Percentiles rank a stretch among this genome's conserved stretches.
These are phyloP conservation scores for Dactylorhiza incarnata DNA, from an alignment of 106 monocot genomes.

Conservation along the genomic window DNA sequence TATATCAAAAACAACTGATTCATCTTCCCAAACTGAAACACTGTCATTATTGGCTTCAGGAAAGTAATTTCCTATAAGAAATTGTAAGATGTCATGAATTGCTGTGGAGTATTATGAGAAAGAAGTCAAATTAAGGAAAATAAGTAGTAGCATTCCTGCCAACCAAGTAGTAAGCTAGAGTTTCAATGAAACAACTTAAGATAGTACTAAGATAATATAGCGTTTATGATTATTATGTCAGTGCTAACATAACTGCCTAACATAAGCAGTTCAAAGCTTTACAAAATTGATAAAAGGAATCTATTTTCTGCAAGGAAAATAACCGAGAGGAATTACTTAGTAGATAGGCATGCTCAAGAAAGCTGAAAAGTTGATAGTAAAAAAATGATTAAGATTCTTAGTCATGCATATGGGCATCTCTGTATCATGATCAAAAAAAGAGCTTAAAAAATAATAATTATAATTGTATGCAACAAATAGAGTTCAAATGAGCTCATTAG, in stretches of 20 bases:
- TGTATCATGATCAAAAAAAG: too few species aligned
- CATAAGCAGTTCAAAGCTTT: background rate
- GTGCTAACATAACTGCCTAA: background rate
- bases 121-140: background rate
- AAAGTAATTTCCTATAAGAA: constrained; percentile 67
- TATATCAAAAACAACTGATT: constrained; percentile 73
- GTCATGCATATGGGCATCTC: too few species aligned
- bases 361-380: too few species aligned
- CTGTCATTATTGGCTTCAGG: constrained; percentile 54
- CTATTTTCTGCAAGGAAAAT: too few species aligned
- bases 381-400: too few species aligned
- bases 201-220: background rate
- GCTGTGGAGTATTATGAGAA: background rate
- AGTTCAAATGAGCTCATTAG: too few species aligned
- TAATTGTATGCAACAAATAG: too few species aligned
- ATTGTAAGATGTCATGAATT: background rate
- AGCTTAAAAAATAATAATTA: too few species aligned
- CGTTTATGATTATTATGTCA: background rate
- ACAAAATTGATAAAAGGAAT: background rate
- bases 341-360: too few species aligned
- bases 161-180: background rate
- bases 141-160: background rate
- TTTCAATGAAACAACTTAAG: background rate
- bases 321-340: too few species aligned
- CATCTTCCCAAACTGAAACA: constrained; percentile 88